Evolutionary conservation across 2,329 filamentous ascomycete species (phyloP).

Genomic region (Fusarium chuoi): DNA sequence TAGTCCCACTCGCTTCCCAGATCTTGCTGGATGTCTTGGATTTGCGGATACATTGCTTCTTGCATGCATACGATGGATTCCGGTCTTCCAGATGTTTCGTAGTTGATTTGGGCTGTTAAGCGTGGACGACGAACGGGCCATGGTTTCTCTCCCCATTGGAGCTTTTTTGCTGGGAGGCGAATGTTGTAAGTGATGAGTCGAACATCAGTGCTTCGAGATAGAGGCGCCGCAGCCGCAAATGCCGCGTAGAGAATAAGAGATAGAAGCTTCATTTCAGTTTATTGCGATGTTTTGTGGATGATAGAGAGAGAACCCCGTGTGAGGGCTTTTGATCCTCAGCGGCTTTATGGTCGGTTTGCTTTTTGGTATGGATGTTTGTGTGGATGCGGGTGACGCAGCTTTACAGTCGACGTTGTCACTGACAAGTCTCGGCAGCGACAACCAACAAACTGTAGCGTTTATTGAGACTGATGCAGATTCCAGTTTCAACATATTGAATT

Average conservation of each 20-base stretch:
- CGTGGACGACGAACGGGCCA: conserved; percentile 65
- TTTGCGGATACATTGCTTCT: conserved; percentile 70
- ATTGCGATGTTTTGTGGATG: not conserved
- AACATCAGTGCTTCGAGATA: conserved; percentile 45
- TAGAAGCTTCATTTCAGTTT: conserved; percentile 32
- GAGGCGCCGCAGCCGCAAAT: conserved; percentile 18
- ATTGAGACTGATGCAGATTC: not conserved
- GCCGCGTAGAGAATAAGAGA: conserved; percentile 16
- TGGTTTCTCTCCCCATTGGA: conserved; percentile 62
- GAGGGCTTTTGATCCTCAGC: not conserved
- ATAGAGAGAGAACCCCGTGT: not conserved
- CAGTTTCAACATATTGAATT: not conserved
- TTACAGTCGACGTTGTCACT: not conserved
- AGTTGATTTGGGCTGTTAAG: conserved; percentile 63
- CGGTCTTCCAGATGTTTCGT: conserved; percentile 57
- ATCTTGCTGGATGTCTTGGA: conserved; percentile 62
- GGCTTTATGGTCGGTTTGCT: not conserved
- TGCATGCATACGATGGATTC: conserved; percentile 71
- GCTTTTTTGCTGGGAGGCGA: conserved; percentile 64
- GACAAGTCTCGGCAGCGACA: not conserved
- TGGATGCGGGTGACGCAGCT: not conserved
- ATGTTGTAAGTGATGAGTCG: conserved; percentile 73
- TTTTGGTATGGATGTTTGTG: not conserved
- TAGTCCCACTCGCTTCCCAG: conserved; percentile 59
- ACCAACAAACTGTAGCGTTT: not conserved